phyloP scores from a whole-genome alignment of 202 grass and related monocot species.

The Thinopyrum obtusiflorum region DNA sequence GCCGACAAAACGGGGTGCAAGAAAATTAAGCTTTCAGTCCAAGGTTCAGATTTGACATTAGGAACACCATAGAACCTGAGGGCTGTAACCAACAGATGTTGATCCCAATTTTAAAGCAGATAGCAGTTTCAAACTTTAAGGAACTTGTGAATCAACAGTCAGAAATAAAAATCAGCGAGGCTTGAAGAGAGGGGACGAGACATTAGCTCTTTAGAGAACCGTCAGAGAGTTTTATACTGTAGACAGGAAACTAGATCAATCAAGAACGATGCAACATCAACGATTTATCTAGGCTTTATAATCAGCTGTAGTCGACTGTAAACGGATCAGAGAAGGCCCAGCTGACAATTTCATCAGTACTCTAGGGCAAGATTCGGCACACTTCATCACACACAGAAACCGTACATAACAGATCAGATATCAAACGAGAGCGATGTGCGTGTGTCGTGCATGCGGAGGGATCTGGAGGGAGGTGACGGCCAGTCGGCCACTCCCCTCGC shows the following conservation, averaged over 20 bases:
- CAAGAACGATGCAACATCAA: neutral
- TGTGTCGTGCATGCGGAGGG: neutral
- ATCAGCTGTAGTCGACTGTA: neutral
- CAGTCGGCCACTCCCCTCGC: neutral
- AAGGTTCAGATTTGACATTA: neutral
- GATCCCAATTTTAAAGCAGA: too few species aligned
- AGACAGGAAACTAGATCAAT: neutral
- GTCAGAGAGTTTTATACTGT: neutral
- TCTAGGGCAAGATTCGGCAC: conserved; percentile 5
- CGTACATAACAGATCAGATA: neutral
- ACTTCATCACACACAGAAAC: neutral
- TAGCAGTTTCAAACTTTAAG: too few species aligned
- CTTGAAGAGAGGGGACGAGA: neutral
- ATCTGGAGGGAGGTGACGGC: neutral
- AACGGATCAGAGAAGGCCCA: neutral
- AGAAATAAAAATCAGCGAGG: neutral
- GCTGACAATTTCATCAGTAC: neutral
- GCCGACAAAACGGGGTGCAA: too few species aligned
- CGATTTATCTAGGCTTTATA: neutral
- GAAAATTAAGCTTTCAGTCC: too few species aligned
- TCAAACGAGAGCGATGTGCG: neutral
- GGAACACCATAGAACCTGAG: too few species aligned
- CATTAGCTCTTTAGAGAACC: neutral
- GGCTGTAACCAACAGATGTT: too few species aligned
- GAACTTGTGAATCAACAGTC: too few species aligned